phyloP scores from a whole-genome alignment of 345 rosid genomes.

The Hirschfeldia incana region DNA sequence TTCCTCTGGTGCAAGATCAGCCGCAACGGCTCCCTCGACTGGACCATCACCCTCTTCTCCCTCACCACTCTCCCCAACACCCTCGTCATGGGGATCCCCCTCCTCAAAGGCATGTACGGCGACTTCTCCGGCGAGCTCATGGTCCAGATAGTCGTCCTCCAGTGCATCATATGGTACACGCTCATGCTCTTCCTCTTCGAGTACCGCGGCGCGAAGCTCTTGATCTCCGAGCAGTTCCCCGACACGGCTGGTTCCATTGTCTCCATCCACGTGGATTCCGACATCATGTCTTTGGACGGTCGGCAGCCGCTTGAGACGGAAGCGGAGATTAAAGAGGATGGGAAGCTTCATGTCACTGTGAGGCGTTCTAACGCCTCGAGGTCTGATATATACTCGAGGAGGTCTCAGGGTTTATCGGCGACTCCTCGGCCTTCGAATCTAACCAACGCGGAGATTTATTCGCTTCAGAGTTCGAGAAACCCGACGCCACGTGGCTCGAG shows the following conservation, averaged over 20 bases:
- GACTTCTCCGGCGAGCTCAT: slow-evolving; percentile 45
- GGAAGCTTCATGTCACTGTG: slow-evolving; percentile 52
- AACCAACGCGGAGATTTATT: slow-evolving; percentile 55
- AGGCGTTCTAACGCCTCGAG: slow-evolving; percentile 48
- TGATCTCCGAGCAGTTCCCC: slow-evolving; percentile 55
- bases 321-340: slow-evolving; percentile 57
- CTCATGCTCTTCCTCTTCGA: slow-evolving; percentile 57
- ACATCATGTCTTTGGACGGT: slow-evolving; percentile 54
- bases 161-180: slow-evolving; percentile 56
- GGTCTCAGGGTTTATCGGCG: slow-evolving; percentile 46
- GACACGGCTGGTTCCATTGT: slow-evolving; percentile 55
- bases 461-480: slow-evolving; percentile 46
- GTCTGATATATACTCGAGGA: slow-evolving; percentile 44
- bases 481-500: slow-evolving; percentile 58
- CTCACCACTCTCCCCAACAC: slow-evolving; percentile 56
- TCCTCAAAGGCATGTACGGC: slow-evolving; percentile 62
- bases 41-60: slow-evolving; percentile 56
- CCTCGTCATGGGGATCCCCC: slow-evolving; percentile 59
- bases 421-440: slow-evolving; percentile 52
- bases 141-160: slow-evolving; percentile 58
- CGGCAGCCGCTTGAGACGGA: slow-evolving; percentile 46
- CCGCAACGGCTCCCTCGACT: slow-evolving; percentile 43
- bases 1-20: slow-evolving; percentile 50
- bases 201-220: slow-evolving; percentile 49
- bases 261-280: slow-evolving; percentile 56